Percentiles rank a stretch among this genome's conserved stretches.
These are phyloP conservation scores for Cicer chorassanicum DNA, from an alignment of 306 rosid genomes.

Conservation along the genomic window DNA sequence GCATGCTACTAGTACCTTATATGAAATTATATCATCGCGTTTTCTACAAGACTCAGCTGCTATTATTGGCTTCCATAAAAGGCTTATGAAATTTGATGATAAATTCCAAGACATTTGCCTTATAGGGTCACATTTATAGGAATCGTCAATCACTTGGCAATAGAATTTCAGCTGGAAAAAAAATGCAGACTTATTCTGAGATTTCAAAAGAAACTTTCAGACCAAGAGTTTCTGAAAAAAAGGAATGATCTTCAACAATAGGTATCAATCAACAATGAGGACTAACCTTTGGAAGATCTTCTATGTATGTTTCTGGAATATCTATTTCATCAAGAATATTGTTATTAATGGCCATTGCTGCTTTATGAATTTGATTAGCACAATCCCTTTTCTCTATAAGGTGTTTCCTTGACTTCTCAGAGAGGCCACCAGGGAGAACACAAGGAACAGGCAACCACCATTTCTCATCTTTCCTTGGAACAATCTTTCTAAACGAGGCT, in stretches of 20 bases:
- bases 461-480: conserved; percentile 80
- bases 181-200: conserved; percentile 46
- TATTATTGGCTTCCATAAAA: conserved; percentile 53
- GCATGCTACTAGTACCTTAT: conserved; percentile 43
- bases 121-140: conserved; percentile 49
- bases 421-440: conserved; percentile 82
- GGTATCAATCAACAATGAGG: conserved; percentile 33
- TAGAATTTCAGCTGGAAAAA: conserved; percentile 52
- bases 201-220: conserved; percentile 35
- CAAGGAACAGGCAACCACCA: conserved; percentile 99
- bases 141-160: conserved; percentile 54
- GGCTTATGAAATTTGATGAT: conserved; percentile 51
- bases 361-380: conserved; percentile 92
- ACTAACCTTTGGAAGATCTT: conserved; percentile 87
- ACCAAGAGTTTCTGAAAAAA: conserved; percentile 19
- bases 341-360: conserved; percentile 92
- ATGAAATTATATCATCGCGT: conserved; percentile 44
- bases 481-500: conserved; percentile 70
- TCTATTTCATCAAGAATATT: conserved; percentile 83
- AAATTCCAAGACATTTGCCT: conserved; percentile 54
- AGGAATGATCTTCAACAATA: not conserved
- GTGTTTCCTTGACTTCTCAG: conserved; percentile 77
- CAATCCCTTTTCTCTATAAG: conserved; percentile 78
- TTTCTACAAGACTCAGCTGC: conserved; percentile 51
- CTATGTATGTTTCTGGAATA: conserved; percentile 76